phyloP scores from a whole-genome alignment of 1,284 basidiomycete genomes.

The Amylostereum areolatum region DNA sequence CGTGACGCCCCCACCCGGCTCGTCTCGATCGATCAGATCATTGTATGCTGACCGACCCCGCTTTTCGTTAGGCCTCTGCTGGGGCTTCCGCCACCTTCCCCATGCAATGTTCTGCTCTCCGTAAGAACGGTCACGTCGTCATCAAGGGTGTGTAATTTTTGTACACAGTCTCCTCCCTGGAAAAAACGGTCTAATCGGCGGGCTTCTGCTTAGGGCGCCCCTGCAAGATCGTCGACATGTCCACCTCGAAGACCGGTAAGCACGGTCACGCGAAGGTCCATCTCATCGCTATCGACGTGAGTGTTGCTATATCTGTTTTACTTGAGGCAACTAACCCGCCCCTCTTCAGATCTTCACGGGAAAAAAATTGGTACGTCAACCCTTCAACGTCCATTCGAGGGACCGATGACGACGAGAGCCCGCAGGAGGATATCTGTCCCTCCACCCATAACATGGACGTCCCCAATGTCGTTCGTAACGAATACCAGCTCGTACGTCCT shows the following conservation, averaged over 20 bases:
- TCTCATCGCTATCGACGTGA: conserved; percentile 92
- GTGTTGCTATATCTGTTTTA: conserved; percentile 25
- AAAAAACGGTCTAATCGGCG: conserved; percentile 1
- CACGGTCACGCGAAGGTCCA: conserved; percentile 99
- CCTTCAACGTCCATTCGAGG: conserved; percentile 2
- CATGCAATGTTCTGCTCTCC: conserved; percentile 98
- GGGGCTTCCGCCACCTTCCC: conserved; percentile 88
- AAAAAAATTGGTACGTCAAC: conserved; percentile 73
- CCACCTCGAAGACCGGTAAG: conserved; percentile 99
- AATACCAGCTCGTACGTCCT: conserved; percentile 82
- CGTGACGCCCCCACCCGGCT: conserved; percentile 5
- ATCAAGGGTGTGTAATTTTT: conserved; percentile 68
- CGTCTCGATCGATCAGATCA: not conserved
- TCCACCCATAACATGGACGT: conserved; percentile 99
- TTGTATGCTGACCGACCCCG: conserved; percentile 8
- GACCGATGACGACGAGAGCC: conserved; percentile 13
- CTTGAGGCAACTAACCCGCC: conserved; percentile 6
- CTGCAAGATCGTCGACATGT: conserved; percentile 99
- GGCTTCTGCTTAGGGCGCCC: conserved; percentile 60
- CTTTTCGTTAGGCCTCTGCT: conserved; percentile 49
- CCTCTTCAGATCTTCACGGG: conserved; percentile 82
- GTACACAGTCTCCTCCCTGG: not conserved
- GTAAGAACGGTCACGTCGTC: conserved; percentile 92
- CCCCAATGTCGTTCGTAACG: conserved; percentile 87
- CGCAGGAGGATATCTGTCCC: conserved; percentile 94